These are phyloP conservation scores for Yamadazyma scolyti DNA, from an alignment of 805 yeast genomes.

Conservation along the genomic window DNA sequence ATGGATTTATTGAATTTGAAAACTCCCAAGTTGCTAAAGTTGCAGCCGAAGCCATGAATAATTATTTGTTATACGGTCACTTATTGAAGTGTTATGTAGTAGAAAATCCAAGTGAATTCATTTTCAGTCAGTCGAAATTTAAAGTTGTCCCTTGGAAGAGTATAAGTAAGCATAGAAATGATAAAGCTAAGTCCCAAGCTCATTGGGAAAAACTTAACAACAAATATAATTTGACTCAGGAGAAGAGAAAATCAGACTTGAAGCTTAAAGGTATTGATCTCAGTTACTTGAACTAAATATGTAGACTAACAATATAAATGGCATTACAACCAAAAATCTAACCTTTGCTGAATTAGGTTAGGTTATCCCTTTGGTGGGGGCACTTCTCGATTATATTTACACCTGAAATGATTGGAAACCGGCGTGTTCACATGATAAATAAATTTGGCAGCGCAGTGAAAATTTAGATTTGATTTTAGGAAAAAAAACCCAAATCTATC, in stretches of 20 bases:
- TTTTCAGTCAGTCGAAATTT: conserved; percentile 56
- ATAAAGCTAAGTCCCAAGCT: conserved; percentile 52
- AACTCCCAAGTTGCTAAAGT: conserved; percentile 72
- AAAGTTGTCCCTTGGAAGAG: conserved; percentile 58
- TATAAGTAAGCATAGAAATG: conserved; percentile 50
- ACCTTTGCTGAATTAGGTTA: conserved; percentile 1
- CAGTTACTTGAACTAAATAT: conserved; percentile 9
- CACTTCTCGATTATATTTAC: conserved; percentile 7
- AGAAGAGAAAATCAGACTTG: conserved; percentile 47
- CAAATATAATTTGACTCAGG: conserved; percentile 39
- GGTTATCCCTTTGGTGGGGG: conserved; percentile 3
- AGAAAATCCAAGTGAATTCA: conserved; percentile 58
- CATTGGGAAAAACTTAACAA: conserved; percentile 54
- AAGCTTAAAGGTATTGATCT: conserved; percentile 54
- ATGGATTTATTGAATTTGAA: conserved; percentile 83
- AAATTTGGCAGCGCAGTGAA: neutral
- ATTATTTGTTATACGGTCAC: conserved; percentile 86
- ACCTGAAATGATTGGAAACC: conserved; percentile 9
- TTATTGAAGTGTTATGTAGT: conserved; percentile 58
- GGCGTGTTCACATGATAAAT: neutral
- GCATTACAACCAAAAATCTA: neutral
- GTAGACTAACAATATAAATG: neutral
- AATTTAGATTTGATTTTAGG: no score
- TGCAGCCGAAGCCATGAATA: conserved; percentile 95
- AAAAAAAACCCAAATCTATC: no score